These are phyloP conservation scores for Camelina sativa DNA, from an alignment of 345 rosid species.

Conservation along the genomic window DNA sequence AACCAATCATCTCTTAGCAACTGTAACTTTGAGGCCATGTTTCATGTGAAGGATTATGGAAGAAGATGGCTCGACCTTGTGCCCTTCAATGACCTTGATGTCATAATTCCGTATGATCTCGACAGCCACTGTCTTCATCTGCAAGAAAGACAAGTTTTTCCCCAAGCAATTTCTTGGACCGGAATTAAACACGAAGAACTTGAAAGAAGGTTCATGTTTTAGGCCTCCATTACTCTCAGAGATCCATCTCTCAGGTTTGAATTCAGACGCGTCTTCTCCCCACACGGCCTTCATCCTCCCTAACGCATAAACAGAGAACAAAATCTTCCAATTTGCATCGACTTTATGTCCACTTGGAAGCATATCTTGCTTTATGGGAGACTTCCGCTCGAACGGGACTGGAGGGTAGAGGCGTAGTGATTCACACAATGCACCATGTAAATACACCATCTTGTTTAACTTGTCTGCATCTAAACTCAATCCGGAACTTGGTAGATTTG, in stretches of 20 bases:
- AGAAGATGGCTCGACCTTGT: slow-evolving; percentile 24
- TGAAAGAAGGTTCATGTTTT: slow-evolving; percentile 39
- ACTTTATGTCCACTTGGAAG: slow-evolving; percentile 53
- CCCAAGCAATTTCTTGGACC: slow-evolving; percentile 44
- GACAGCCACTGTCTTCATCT: slow-evolving; percentile 36
- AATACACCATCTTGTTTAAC: slow-evolving; percentile 44
- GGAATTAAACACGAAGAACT: slow-evolving; percentile 43
- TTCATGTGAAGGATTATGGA: slow-evolving; percentile 37
- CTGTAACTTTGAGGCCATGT: slow-evolving; percentile 32
- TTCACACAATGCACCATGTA: slow-evolving; percentile 52
- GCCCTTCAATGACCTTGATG: slow-evolving; percentile 30
- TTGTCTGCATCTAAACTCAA: slow-evolving; percentile 28
- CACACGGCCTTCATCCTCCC: slow-evolving; percentile 46
- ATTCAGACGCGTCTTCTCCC: slow-evolving; percentile 48
- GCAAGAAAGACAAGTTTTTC: slow-evolving; percentile 31
- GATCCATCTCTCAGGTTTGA: slow-evolving; percentile 46
- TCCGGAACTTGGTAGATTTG: slow-evolving; percentile 15
- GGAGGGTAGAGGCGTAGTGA: slow-evolving; percentile 49
- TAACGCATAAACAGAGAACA: slow-evolving; percentile 43
- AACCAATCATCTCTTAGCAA: slow-evolving; percentile 28
- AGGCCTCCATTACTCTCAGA: slow-evolving; percentile 29
- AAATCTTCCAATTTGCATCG: slow-evolving; percentile 22
- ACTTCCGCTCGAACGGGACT: slow-evolving; percentile 37
- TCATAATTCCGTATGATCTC: slow-evolving; percentile 35
- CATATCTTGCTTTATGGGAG: slow-evolving; percentile 37